phyloP scores from a whole-genome alignment of 805 yeast species.

The Yarrowia osloensis region DNA sequence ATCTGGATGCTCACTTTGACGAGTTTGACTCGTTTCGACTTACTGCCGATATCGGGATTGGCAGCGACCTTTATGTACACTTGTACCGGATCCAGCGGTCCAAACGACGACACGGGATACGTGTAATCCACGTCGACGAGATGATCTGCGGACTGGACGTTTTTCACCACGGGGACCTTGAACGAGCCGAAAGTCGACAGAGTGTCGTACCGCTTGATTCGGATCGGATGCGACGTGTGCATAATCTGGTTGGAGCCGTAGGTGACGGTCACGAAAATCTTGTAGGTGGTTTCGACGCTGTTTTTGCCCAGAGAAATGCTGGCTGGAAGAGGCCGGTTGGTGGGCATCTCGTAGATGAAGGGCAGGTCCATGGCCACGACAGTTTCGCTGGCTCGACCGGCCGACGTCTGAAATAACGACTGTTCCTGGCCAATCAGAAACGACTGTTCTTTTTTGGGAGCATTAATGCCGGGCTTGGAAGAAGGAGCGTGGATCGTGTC shows the following conservation, averaged over 20 bases:
- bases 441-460: conserved; percentile 43
- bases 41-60: conserved; percentile 44
- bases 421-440: conserved; percentile 43
- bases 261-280: conserved; percentile 42
- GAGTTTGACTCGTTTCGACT: conserved; percentile 44
- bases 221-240: conserved; percentile 42
- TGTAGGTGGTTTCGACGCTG: conserved; percentile 42
- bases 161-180: conserved; percentile 39
- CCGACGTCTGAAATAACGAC: conserved; percentile 37
- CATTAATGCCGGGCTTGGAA: conserved; percentile 40
- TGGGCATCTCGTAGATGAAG: conserved; percentile 43
- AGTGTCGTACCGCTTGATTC: conserved; percentile 45
- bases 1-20: conserved; percentile 43
- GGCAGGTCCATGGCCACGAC: conserved; percentile 45
- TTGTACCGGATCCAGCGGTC: conserved; percentile 45
- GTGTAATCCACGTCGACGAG: conserved; percentile 42
- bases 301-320: conserved; percentile 41
- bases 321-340: conserved; percentile 42
- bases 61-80: conserved; percentile 41
- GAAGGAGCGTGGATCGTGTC: conserved; percentile 44
- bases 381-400: conserved; percentile 35
- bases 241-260: conserved; percentile 36
- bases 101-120: conserved; percentile 44
- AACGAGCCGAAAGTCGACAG: conserved; percentile 45
- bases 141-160: conserved; percentile 42